Conservation (phyloP, 768 basidiomycete species). For the Boletus pseudopeckii region DNA sequence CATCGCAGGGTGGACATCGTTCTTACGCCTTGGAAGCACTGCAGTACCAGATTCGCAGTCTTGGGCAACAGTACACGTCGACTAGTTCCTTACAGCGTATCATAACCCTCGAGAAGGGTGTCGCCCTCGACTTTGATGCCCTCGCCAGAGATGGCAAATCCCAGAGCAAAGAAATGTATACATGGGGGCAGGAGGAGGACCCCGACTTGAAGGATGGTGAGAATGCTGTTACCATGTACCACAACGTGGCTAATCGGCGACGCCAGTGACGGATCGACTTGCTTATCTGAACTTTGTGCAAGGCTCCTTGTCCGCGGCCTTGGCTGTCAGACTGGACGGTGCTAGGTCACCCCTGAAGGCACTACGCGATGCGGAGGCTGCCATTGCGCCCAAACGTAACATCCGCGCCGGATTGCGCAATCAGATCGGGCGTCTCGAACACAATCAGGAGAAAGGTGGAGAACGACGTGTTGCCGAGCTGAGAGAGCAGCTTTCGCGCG, state of each 20-base stretch:
- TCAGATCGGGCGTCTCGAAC: conserved; percentile 65
- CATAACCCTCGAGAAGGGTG: conserved; percentile 73
- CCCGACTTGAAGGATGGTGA: conserved; percentile 76
- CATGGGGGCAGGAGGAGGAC: conserved; percentile 73
- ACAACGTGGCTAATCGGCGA: background rate
- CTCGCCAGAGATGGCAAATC: conserved; percentile 62
- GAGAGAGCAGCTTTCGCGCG: conserved; percentile 62
- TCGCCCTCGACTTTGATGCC: conserved; percentile 71
- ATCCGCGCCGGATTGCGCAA: conserved; percentile 52
- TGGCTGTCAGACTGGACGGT: conserved; percentile 59
- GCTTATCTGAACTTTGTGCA: conserved; percentile 79
- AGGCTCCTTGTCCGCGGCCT: conserved; percentile 59
- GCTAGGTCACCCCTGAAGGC: conserved; percentile 68
- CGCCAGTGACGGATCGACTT: conserved; percentile 70
- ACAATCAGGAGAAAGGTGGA: conserved; percentile 57
- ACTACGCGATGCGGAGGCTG: conserved; percentile 66
- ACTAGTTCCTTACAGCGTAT: conserved; percentile 72
- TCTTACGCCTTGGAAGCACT: conserved; percentile 58
- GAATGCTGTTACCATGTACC: conserved; percentile 13
- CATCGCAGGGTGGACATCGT: conserved; percentile 42
- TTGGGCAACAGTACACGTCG: conserved; percentile 74
- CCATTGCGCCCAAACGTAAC: conserved; percentile 58
- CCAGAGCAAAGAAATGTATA: conserved; percentile 81
- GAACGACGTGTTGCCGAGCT: conserved; percentile 72
- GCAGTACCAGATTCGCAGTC: conserved; percentile 66